Evolutionary conservation across 2,329 filamentous ascomycete species (phyloP), one percentile per base, ranked within the genome.

Genomic region (Exophiala sp.): DNA sequence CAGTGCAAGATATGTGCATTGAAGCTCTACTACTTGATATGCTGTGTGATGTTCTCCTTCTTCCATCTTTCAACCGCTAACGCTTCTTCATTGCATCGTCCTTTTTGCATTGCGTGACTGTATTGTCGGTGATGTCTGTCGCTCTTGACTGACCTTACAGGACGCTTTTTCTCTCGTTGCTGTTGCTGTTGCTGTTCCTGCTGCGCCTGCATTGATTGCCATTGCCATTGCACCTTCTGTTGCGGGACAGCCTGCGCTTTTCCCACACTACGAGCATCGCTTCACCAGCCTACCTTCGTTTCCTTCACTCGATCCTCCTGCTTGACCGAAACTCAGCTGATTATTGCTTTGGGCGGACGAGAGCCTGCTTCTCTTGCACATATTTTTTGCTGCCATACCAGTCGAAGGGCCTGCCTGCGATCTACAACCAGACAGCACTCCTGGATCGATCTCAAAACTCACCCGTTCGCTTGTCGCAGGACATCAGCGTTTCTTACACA

Each of bases 311-410:
- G 27, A 38, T 27, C 14, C 48, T 34, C 32, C 42, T 43, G 5
- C 45, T 38, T 19, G 27, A 30, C 27, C 34, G 41, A 8, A 22
- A 24, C 44, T 5, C 46, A 40, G 14, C 43, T 29, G 22, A 46
- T 18, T 18, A 40, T 43, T 43, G 35, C 46, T 29, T 50, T 40
- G 38, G 42, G 19, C 10, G 29, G 21, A 43, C 37, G 46, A 40
- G 10, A 27, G 10, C 23, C 21, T 35, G 37, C 27, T 50, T 46
- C 50, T 39, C 24, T 43, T 43, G 50, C 46, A 46, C 46, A 46
- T 53, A 50, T 50, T 24, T 16, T 49, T 53, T 43, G 24, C n/a
- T n/a, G n/a, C n/a, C n/a, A n/a, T n/a, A n/a, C n/a, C n/a, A n/a
- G n/a, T n/a, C n/a, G n/a, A 18, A 24, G 18, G 40, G 11, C 39